These are phyloP conservation scores for Globisporangium middletonii DNA, from an alignment of 352 stramenopile genomes.

Conservation along the genomic window DNA sequence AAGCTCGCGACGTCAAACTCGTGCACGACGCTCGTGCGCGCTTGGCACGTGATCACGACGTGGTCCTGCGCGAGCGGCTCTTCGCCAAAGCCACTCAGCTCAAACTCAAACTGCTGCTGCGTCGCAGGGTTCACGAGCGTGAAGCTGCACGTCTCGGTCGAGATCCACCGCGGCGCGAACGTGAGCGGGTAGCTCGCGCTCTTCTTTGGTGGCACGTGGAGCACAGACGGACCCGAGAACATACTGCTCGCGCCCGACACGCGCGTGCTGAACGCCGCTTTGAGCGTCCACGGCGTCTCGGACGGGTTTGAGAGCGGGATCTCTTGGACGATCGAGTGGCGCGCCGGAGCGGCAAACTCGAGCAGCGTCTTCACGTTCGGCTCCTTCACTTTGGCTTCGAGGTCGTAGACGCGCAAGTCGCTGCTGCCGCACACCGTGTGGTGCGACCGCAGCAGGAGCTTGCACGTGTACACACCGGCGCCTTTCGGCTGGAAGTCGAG, in stretches of 20 bases:
- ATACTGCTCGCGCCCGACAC: conserved; percentile 16
- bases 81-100: conserved; percentile 78
- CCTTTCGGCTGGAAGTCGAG: conserved; percentile 75
- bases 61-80: conserved; percentile 90
- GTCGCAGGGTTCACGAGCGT: conserved; percentile 75
- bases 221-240: conserved; percentile 63
- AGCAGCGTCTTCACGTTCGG: conserved; percentile 81
- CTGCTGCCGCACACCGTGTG: conserved; percentile 55
- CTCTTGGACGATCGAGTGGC: conserved; percentile 86
- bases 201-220: conserved; percentile 73
- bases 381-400: conserved; percentile 82
- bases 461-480: conserved; percentile 63
- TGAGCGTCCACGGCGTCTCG: conserved; percentile 77
- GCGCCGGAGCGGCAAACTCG: conserved; percentile 84
- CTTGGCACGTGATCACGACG: conserved; percentile 77
- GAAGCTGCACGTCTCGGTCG: conserved; percentile 65
- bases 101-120: conserved; percentile 88
- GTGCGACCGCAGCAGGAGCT: conserved; percentile 53
- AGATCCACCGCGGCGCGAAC: conserved; percentile 81
- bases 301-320: conserved; percentile 90
- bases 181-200: conserved; percentile 68
- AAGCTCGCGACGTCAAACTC: conserved; percentile 74
- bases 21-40: conserved; percentile 75
- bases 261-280: conserved; percentile 40
- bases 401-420: conserved; percentile 81